Conservation (phyloP, 2,329 filamentous ascomycete species). For the Thermothelomyces thermophilus region DNA sequence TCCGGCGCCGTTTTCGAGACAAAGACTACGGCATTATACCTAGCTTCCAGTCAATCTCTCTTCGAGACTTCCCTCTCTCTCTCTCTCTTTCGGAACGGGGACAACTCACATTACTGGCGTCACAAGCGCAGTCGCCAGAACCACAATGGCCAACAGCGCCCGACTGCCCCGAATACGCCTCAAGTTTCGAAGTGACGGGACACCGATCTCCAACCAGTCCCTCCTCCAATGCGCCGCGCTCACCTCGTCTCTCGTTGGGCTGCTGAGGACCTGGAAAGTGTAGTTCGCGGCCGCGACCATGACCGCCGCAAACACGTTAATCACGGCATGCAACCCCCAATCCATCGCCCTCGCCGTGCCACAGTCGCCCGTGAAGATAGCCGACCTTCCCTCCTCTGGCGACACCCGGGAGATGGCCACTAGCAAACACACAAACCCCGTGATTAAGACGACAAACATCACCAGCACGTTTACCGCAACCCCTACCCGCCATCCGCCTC, state of each 20-base stretch:
- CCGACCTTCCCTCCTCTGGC: conserved; percentile 29
- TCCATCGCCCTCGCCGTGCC: conserved; percentile 31
- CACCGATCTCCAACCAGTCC: conserved; percentile 48
- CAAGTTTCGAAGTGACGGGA: conserved; percentile 47
- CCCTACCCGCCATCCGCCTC: conserved; percentile 43
- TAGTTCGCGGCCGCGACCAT: conserved; percentile 47
- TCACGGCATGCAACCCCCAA: conserved; percentile 38
- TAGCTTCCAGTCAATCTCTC: conserved; percentile 20
- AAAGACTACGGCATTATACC: conserved; percentile 48
- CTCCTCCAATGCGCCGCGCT: conserved; percentile 39
- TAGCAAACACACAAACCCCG: conserved; percentile 33
- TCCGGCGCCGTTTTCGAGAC: conserved; percentile 33
- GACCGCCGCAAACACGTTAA: conserved; percentile 38
- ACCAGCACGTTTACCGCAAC: conserved; percentile 39
- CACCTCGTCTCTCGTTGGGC: conserved; percentile 46
- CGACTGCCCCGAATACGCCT: conserved; percentile 37
- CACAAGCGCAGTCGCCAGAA: conserved; percentile 38
- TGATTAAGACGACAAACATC: conserved; percentile 34
- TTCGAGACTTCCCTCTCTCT: too few species aligned
- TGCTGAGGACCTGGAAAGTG: conserved; percentile 47
- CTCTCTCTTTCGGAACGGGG: too few species aligned
- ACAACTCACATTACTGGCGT: conserved; percentile 45
- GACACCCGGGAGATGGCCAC: conserved; percentile 30
- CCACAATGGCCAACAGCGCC: conserved; percentile 33
- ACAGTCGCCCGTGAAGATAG: conserved; percentile 37